Evolutionary conservation across 352 stramenopile genomes (phyloP), one percentile per base, ranked within the genome.

Genomic region (Pilasporangium apinafurcum): DNA sequence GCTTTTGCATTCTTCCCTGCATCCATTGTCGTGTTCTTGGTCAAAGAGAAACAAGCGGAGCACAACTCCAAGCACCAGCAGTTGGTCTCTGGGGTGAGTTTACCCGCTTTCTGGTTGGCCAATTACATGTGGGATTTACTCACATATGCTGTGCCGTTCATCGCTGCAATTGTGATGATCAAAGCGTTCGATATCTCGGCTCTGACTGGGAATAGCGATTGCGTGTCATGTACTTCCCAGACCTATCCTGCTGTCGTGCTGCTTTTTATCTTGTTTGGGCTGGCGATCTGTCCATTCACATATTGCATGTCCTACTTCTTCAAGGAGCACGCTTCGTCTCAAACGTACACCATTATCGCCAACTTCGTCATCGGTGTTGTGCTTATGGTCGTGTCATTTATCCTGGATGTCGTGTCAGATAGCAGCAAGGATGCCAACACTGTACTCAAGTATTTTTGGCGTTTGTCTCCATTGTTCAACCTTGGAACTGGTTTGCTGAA

Each of bases 61-160:
- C 57, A 71, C 54, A 98, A 98, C 59, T 91, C 92, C 3, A 98
- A 98, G 60, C 96, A 99, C 68, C 83, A 97, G 57, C 89, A 98
- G 53, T 83, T 75, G 51, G 92, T 99, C 12, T 95, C 85, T 8
- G 96, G 96, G 5, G 93, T 98, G 8, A 81, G 78, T 37, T 64
- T 98, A 5, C 62, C 54, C 0, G 84, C 90, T 0, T 99, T 98
- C 53, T 99, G 96, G 96, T 35, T 97, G 13, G 91, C 91, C 12
- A 98, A 95, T 26, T 97, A 88, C 51, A 36, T 92, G 12, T 98
- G 88, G 77, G 92, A 98, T 49, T 52, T 96, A 33, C 37, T 88
- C 8, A 88, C 84, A 18, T 98, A 97, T 66, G 43, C 94, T 30
- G 56, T 97, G 0, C 68, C 79, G 17, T 62, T 64, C 32, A 41